phyloP scores from a whole-genome alignment of 179 eudicot genomes.

The Drosera spatulata region DNA sequence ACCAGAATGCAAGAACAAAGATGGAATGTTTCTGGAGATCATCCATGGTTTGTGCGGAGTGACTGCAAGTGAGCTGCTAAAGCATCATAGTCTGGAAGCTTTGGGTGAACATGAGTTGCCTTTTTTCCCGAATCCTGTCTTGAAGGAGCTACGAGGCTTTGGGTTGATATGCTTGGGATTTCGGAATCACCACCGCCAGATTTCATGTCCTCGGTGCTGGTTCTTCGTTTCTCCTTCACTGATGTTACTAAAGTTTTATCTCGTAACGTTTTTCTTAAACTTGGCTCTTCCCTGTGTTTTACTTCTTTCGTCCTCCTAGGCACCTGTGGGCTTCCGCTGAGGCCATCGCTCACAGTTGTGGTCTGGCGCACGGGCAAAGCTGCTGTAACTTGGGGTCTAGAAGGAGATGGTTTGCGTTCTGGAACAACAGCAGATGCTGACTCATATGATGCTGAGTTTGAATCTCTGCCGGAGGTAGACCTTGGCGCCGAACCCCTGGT shows the following conservation, averaged over 20 bases:
- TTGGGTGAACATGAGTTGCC: slow-evolving; percentile 93
- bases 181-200: slow-evolving; percentile 8
- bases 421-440: slow-evolving; percentile 13
- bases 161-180: slow-evolving; percentile 14
- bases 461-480: slow-evolving; percentile 15
- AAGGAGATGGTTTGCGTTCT: slow-evolving; percentile 17
- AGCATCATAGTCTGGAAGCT: slow-evolving; percentile 83
- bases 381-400: slow-evolving; percentile 15
- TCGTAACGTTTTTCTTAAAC: slow-evolving; percentile 10
- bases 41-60: slow-evolving; percentile 28
- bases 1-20: too few species aligned
- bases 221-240: slow-evolving; percentile 17
- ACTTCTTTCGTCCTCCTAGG: slow-evolving; percentile 15
- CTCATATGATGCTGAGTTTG: slow-evolving; percentile 13
- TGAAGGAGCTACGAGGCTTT: slow-evolving; percentile 17
- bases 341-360: slow-evolving; percentile 9
- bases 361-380: slow-evolving; percentile 13
- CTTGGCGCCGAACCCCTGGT: slow-evolving; percentile 36
- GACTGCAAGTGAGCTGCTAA: slow-evolving; percentile 51
- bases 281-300: slow-evolving; percentile 10
- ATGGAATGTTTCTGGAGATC: slow-evolving; percentile 4
- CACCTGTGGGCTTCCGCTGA: slow-evolving; percentile 10
- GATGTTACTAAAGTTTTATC: slow-evolving; percentile 12
- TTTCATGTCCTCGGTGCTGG: slow-evolving; percentile 7
- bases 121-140: slow-evolving; percentile 37